phyloP scores from a whole-genome alignment of 176 grass and related monocot species.

The Elymus sibiricus region DNA sequence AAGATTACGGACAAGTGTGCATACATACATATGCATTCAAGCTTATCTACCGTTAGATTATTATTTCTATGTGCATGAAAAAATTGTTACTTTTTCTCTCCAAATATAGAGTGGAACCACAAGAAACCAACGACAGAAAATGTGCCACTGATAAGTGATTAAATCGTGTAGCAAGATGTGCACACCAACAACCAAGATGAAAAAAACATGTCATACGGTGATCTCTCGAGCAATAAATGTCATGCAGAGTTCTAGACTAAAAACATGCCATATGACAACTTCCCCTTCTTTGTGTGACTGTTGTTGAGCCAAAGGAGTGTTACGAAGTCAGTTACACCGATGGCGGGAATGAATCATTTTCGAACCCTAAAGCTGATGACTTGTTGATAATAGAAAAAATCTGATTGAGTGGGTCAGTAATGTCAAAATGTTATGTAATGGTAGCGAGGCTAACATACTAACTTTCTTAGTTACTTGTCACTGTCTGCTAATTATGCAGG shows the following conservation, averaged over 20 bases:
- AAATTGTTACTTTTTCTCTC: not conserved
- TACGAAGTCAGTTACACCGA: not conserved
- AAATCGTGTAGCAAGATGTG: not conserved
- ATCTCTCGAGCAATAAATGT: no score
- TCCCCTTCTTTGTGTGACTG: not conserved
- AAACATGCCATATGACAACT: not conserved
- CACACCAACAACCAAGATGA: not conserved
- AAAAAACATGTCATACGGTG: not conserved
- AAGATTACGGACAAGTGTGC: not conserved
- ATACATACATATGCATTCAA: not conserved
- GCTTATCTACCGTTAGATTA: not conserved
- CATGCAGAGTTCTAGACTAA: no score
- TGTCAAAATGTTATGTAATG: not conserved
- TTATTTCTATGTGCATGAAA: not conserved
- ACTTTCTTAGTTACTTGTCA: not conserved
- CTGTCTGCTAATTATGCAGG: not conserved
- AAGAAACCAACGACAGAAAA: not conserved
- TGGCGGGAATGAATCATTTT: not conserved
- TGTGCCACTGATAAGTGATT: not conserved
- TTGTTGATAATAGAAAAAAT: not conserved
- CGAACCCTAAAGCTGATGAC: not conserved
- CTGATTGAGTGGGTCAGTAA: not conserved
- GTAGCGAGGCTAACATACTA: not conserved
- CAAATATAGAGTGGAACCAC: not conserved
- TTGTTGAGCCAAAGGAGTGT: not conserved